Percentiles rank a stretch among this genome's conserved stretches.
Conservation (phyloP, 345 rosid genomes). For the Murraya koenigii region DNA sequence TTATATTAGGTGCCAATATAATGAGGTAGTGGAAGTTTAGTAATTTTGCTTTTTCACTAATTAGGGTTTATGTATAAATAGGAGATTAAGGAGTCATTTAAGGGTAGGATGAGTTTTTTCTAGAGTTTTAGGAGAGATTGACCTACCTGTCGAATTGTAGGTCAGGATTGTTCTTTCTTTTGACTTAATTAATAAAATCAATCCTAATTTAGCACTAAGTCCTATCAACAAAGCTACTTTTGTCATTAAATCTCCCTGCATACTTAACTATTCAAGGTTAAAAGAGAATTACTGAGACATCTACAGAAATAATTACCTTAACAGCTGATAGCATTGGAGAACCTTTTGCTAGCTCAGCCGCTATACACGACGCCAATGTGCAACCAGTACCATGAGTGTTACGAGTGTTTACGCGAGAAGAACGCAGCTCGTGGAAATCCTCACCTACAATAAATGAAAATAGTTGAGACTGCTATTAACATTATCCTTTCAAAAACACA, state of each 20-base stretch:
- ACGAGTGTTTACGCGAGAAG: slow-evolving; percentile 65
- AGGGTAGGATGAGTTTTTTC: no score
- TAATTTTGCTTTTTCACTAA: no score
- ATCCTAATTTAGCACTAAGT: no score
- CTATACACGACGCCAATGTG: slow-evolving; percentile 94
- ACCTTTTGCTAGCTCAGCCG: slow-evolving; percentile 97
- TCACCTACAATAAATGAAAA: slow-evolving; percentile 42
- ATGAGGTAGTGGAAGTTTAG: no score
- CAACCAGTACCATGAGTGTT: slow-evolving; percentile 98
- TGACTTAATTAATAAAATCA: no score
- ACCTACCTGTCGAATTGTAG: no score
- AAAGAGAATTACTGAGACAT: not conserved
- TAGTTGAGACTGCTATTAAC: not conserved
- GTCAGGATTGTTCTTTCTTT: no score
- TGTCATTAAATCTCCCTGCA: not conserved
- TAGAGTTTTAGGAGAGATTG: no score
- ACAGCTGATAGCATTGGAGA: slow-evolving; percentile 76
- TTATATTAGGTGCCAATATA: no score
- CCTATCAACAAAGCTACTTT: not conserved
- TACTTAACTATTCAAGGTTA: not conserved
- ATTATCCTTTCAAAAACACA: not conserved
- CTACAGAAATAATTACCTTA: slow-evolving; percentile 41
- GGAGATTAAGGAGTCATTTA: no score
- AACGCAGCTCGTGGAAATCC: slow-evolving; percentile 56
- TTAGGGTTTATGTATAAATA: no score